Evolutionary conservation across 352 stramenopile genomes (phyloP).

Genomic region (Globisporangium echinulatum): DNA sequence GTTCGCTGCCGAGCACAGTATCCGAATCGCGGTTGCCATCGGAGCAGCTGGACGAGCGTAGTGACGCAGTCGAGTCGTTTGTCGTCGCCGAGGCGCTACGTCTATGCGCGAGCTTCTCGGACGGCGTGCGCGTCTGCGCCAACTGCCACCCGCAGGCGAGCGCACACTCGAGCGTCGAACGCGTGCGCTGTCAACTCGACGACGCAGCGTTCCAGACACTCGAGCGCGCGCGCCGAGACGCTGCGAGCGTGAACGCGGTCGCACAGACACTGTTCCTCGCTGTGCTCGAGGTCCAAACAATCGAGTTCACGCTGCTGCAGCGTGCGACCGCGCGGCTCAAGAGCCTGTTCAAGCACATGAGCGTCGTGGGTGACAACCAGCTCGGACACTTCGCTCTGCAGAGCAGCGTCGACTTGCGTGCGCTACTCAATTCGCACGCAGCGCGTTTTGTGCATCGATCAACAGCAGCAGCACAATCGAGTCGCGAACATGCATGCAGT

Average conservation of each 20-base stretch:
- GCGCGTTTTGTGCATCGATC: slow-evolving; percentile 22
- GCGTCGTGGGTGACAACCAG: slow-evolving; percentile 56
- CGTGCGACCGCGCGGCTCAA: slow-evolving; percentile 23
- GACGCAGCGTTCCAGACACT: slow-evolving; percentile 17
- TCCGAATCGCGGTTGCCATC: too few relatives aligned
- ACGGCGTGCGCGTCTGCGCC: slow-evolving; percentile 30
- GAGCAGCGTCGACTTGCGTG: slow-evolving; percentile 51
- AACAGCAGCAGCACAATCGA: not conserved
- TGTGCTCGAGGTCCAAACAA: slow-evolving; percentile 40
- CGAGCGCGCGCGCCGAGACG: not conserved
- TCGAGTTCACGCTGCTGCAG: slow-evolving; percentile 48
- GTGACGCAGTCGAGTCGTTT: slow-evolving; percentile 18
- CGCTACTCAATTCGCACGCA: slow-evolving; percentile 27
- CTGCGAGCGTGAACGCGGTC: not conserved
- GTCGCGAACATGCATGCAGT: too few relatives aligned
- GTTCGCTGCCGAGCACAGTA: too few relatives aligned
- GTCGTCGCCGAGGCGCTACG: slow-evolving; percentile 28
- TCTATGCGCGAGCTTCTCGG: slow-evolving; percentile 46
- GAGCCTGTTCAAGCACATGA: slow-evolving; percentile 46
- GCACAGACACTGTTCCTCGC: slow-evolving; percentile 34
- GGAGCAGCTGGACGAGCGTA: not conserved
- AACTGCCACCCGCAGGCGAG: slow-evolving; percentile 44
- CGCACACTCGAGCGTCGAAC: slow-evolving; percentile 30
- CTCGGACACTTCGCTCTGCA: slow-evolving; percentile 37
- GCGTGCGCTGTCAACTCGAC: slow-evolving; percentile 44